Base-by-base conservation (phyloP, 371 early-diverging fungal genomes). In the Mucor plumbeus region DNA sequence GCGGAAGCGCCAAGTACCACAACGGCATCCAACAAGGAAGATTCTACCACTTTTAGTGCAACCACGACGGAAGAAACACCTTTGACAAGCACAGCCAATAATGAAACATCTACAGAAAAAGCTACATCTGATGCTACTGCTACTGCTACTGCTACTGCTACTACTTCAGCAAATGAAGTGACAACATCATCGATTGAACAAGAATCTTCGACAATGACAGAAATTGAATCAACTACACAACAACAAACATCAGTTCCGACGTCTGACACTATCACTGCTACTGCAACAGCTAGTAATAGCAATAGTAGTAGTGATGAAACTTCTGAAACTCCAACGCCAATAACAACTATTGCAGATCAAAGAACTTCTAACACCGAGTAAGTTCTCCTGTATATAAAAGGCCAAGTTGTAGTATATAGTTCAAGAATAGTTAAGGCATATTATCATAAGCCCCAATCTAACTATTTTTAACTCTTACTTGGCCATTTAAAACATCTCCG, bases 401-500 rank as follows among this genome's bases (percentile, higher is more conserved):
- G 40, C 19, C 59, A 9, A 1, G 53, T 26, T 7, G 21, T 38
- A 1, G 5, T 9, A 31, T n/a, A 5, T n/a, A 14, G 31, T 21
- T 15, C 4, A n/a, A 19, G n/a, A 35, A 57, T n/a, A 33, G 8
- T n/a, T 35, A 6, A 33, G 8, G 35, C 34, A 56, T 35, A 34
- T 35, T 13, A 31, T 31, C 31, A 31, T 56, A 54, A 64, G 69
- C 63, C 69, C 33, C 69, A 65, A 39, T 35, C 64, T 68, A 63
- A 58, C 57, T 63, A 54, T 43, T 56, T 58, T 34, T 56, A 56
- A 53, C 17, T 7, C 26, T 26, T 26, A 47, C 21, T 19, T 47
- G 47, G 47, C 47, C 47, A 4, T 47, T n/a, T 40, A 61, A 54
- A 55, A 26, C 38, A 57, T 63, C 68, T 68, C 68, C 68, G 68